These are phyloP conservation scores for Rhododendron ferrugineum DNA, from an alignment of 148 eudicot species.

Conservation along the genomic window DNA sequence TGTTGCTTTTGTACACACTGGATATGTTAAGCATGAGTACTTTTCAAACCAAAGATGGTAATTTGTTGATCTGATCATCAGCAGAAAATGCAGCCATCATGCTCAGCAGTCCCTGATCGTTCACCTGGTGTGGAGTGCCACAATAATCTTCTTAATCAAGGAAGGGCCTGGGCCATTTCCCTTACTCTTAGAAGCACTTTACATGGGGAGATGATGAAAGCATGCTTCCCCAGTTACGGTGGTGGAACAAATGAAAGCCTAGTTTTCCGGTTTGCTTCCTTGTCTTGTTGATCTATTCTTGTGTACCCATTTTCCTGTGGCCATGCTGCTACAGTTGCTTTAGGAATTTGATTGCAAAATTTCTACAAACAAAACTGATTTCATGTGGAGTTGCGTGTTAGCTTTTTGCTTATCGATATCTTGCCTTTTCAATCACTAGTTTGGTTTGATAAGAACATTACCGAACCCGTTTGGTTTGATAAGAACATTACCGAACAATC, in stretches of 20 bases:
- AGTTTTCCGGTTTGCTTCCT: constrained; percentile 61
- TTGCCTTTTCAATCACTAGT: neutral
- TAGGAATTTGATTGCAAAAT: neutral
- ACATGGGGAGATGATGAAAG: constrained; percentile 48
- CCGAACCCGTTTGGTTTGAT: too few relatives aligned
- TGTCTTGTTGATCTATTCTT: neutral
- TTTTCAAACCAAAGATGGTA: neutral
- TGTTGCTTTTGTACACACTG: neutral
- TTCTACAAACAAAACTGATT: neutral
- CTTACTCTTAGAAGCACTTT: constrained; percentile 62
- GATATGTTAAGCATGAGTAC: neutral
- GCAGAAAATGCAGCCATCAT: constrained; percentile 43
- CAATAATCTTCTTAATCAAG: constrained; percentile 51
- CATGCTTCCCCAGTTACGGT: constrained; percentile 41
- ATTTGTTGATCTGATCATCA: constrained; percentile 12
- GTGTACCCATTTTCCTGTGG: neutral
- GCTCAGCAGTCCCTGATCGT: constrained; percentile 25
- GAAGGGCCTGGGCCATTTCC: constrained; percentile 80
- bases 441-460: neutral
- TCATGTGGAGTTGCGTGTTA: neutral
- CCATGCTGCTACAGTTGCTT: neutral
- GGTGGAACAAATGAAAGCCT: constrained; percentile 45
- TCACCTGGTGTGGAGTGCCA: constrained; percentile 20
- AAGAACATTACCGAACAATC: constrained; percentile 9
- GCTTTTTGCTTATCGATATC: neutral